Base-by-base conservation (phyloP, 2,329 filamentous ascomycete species). In the Hypoxylon sp. region DNA sequence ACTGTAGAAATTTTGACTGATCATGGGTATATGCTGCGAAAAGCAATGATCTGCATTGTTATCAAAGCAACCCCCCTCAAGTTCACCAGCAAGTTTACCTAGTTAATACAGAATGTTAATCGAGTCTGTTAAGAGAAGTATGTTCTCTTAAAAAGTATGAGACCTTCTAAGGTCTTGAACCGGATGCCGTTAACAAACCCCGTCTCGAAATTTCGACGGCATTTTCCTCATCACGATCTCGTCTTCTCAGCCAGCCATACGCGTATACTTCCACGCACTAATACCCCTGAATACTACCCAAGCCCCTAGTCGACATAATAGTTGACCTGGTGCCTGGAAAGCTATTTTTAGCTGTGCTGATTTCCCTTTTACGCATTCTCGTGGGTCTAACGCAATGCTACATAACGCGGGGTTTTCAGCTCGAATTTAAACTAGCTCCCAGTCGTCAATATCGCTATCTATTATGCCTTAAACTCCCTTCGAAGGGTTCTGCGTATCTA, bases 311-410 rank as follows among this genome's bases (percentile, higher is more conserved):
- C 38, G n/a, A 2, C 32, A 55, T 36, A 21, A 38, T 56, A 21
- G 50, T 49, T 17, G 19, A 30, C 30, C 32, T n/a, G 19, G 25
- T 11, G n/a, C 45, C 6, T 41, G 14, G 25, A 2, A 28, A 45
- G 36, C 55, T 60, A 65, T 65, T 56, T 56, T 57, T 65, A 65
- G 58, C 36, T 21, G 32, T n/a, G 21, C 10, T 21, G 41, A 13
- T 6, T 30, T 30, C 21, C 23, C 36, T 23, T 17, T 32, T 11
- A 14, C 23, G 32, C 23, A 38, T 30, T 10, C 28, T 30, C 53
- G 36, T 30, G 36, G 45, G 21, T 43, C 23, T 10, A 48, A 43
- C 25, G 38, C 34, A 25, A 55, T 56, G 19, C 32, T 32, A 65
- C 62, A n/a, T 50, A 25, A 19, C 32, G 17, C 43, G 49, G 34